These are phyloP conservation scores for Biancaea sappan DNA, from an alignment of 306 rosid species.

Conservation along the genomic window DNA sequence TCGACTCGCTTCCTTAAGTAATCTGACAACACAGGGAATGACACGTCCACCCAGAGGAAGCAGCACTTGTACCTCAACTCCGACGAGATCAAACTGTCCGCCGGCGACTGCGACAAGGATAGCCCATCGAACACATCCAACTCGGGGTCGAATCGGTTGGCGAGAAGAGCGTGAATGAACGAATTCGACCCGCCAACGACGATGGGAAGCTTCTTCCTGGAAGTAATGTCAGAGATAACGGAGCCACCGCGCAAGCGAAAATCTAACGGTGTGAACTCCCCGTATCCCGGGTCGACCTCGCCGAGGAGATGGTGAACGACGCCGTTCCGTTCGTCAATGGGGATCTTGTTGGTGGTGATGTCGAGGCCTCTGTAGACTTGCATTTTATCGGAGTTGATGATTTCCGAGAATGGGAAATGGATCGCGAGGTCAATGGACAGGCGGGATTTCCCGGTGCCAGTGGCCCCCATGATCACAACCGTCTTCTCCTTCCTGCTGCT, in stretches of 20 bases:
- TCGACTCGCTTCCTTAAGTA: slow-evolving; percentile 73
- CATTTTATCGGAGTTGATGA: slow-evolving; percentile 90
- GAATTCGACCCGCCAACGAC: slow-evolving; percentile 93
- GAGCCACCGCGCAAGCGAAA: slow-evolving; percentile 55
- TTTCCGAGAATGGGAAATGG: slow-evolving; percentile 62
- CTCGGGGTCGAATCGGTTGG: slow-evolving; percentile 47
- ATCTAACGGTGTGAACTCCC: slow-evolving; percentile 57
- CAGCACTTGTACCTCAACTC: slow-evolving; percentile 78
- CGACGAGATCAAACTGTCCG: slow-evolving; percentile 26
- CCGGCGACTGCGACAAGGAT: background rate
- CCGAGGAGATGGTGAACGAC: slow-evolving; percentile 85
- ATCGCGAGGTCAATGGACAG: slow-evolving; percentile 86
- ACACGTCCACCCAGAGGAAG: slow-evolving; percentile 84
- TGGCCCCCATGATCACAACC: slow-evolving; percentile 75
- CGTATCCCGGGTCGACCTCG: slow-evolving; percentile 44
- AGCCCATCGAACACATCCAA: slow-evolving; percentile 45
- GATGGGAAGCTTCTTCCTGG: slow-evolving; percentile 56
- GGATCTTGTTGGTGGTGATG: slow-evolving; percentile 88
- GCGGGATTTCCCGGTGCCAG: slow-evolving; percentile 84
- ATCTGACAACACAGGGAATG: slow-evolving; percentile 48
- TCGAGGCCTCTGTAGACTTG: slow-evolving; percentile 83
- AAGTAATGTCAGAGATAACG: slow-evolving; percentile 41
- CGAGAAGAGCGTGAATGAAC: slow-evolving; percentile 68
- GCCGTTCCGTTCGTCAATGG: slow-evolving; percentile 50
- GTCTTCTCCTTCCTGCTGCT: slow-evolving; percentile 62